Percentiles rank a stretch among this genome's conserved stretches.
Evolutionary conservation across 2,329 filamentous ascomycete species (phyloP).

Genomic region (Pseudocercospora macadamiae): DNA sequence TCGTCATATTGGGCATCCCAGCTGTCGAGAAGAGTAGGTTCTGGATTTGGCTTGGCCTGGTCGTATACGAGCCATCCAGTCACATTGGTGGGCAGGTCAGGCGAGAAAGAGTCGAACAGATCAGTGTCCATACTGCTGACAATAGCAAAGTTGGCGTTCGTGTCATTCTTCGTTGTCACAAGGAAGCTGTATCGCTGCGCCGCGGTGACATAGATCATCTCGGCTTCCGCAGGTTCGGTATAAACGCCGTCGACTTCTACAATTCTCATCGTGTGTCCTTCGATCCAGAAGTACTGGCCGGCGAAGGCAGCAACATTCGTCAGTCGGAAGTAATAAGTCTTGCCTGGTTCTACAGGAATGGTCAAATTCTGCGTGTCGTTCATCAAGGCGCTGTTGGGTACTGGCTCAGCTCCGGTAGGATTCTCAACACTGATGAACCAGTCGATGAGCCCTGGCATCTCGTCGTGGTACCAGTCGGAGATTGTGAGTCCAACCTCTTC

Average conservation of each 20-base stretch:
- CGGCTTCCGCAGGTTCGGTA: conserved; percentile 61
- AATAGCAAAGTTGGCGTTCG: conserved; percentile 63
- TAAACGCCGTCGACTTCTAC: conserved; percentile 73
- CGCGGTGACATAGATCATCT: conserved; percentile 67
- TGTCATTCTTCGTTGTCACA: conserved; percentile 62
- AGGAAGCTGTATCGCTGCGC: conserved; percentile 73
- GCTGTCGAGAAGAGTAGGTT: conserved; percentile 60
- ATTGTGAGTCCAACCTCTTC: conserved; percentile 68
- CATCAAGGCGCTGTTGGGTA: conserved; percentile 66
- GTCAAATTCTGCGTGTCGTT: conserved; percentile 61
- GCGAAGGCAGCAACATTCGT: conserved; percentile 73
- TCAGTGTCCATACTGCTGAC: conserved; percentile 53
- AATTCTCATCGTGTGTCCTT: conserved; percentile 66
- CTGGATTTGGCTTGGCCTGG: conserved; percentile 47
- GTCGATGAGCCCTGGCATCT: conserved; percentile 54
- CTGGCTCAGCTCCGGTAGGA: conserved; percentile 64
- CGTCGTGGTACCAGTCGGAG: conserved; percentile 74
- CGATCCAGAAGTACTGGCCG: conserved; percentile 71
- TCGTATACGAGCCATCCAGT: conserved; percentile 62
- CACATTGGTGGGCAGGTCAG: conserved; percentile 66
- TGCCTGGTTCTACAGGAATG: conserved; percentile 52
- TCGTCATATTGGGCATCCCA: conserved; percentile 72
- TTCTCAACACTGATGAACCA: conserved; percentile 59
- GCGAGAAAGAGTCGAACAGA: conserved; percentile 68
- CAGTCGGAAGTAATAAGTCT: conserved; percentile 67